Evolutionary conservation across 2,329 filamentous ascomycete species (phyloP).

Genomic region (Arthrobotrys sphaeroides): DNA sequence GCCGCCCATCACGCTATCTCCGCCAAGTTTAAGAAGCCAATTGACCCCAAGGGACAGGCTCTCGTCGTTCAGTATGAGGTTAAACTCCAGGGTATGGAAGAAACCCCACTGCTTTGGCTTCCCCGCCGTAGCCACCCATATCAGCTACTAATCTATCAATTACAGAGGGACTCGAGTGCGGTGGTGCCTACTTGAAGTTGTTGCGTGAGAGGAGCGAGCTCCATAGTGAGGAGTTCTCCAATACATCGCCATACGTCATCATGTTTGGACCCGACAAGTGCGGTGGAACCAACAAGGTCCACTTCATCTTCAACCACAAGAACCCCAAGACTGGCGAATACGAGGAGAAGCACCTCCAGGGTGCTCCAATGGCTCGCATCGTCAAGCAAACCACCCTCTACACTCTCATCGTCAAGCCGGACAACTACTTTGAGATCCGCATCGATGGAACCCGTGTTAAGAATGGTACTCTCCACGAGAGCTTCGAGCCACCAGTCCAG

Average conservation of each 20-base stretch:
- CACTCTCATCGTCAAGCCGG: slow-evolving; percentile 93
- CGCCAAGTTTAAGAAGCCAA: slow-evolving; percentile 94
- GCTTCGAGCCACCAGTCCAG: slow-evolving; percentile 94
- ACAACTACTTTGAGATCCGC: slow-evolving; percentile 93
- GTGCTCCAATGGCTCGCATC: slow-evolving; percentile 84
- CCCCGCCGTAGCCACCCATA: neutral
- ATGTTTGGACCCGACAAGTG: slow-evolving; percentile 99
- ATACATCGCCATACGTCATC: slow-evolving; percentile 96
- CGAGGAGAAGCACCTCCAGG: slow-evolving; percentile 97
- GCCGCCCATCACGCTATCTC: slow-evolving; percentile 99
- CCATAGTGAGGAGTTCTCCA: slow-evolving; percentile 96
- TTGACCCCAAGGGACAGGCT: slow-evolving; percentile 96
- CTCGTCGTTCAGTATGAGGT: slow-evolving; percentile 99
- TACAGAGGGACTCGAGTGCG: slow-evolving; percentile 90
- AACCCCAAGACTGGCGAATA: slow-evolving; percentile 99
- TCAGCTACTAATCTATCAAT: slow-evolving; percentile 56
- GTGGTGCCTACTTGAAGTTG: slow-evolving; percentile 98
- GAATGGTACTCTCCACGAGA: slow-evolving; percentile 89
- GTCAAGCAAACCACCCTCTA: slow-evolving; percentile 93
- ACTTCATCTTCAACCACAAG: slow-evolving; percentile 99
- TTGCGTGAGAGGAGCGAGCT: slow-evolving; percentile 97
- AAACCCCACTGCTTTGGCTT: slow-evolving; percentile 7
- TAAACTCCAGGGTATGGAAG: slow-evolving; percentile 89
- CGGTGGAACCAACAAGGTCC: slow-evolving; percentile 96
- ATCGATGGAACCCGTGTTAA: slow-evolving; percentile 90